Percentiles rank a stretch among this genome's conserved stretches.
These are phyloP conservation scores for Yamadazyma atmosphaerica DNA, from an alignment of 1,139 yeast genomes.

Conservation along the genomic window DNA sequence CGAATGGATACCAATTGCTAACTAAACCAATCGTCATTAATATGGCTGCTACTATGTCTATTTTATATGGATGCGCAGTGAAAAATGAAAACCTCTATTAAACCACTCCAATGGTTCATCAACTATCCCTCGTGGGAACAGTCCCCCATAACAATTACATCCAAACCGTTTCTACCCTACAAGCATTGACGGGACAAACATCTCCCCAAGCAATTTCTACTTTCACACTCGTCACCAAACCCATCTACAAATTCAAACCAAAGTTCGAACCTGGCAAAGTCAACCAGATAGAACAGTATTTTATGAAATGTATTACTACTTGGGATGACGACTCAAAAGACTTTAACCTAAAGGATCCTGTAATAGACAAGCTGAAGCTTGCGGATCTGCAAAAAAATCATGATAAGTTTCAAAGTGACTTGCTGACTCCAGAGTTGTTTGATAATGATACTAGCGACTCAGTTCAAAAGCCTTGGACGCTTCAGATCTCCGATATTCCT, in stretches of 20 bases:
- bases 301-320: slow-evolving; percentile 45
- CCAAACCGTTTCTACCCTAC: slow-evolving; percentile 46
- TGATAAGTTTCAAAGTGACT: background rate
- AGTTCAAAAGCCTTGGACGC: slow-evolving; percentile 49
- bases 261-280: slow-evolving; percentile 52
- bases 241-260: slow-evolving; percentile 45
- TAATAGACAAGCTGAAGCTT: slow-evolving; percentile 19
- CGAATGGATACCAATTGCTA: too few species aligned
- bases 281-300: slow-evolving; percentile 50
- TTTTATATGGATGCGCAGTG: background rate
- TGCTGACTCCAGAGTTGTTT: slow-evolving; percentile 32
- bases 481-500: slow-evolving; percentile 79
- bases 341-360: slow-evolving; percentile 31
- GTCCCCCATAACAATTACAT: slow-evolving; percentile 43
- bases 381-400: slow-evolving; percentile 11
- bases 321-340: slow-evolving; percentile 33
- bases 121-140: slow-evolving; percentile 40
- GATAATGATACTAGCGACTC: slow-evolving; percentile 29
- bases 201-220: slow-evolving; percentile 43
- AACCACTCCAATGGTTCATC: slow-evolving; percentile 30
- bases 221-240: slow-evolving; percentile 45
- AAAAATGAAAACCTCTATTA: background rate
- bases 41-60: background rate
- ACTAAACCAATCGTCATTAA: background rate
- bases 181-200: slow-evolving; percentile 44